Evolutionary conservation across 257 asterid genomes (phyloP).

Genomic region (Penstemon eatonii): DNA sequence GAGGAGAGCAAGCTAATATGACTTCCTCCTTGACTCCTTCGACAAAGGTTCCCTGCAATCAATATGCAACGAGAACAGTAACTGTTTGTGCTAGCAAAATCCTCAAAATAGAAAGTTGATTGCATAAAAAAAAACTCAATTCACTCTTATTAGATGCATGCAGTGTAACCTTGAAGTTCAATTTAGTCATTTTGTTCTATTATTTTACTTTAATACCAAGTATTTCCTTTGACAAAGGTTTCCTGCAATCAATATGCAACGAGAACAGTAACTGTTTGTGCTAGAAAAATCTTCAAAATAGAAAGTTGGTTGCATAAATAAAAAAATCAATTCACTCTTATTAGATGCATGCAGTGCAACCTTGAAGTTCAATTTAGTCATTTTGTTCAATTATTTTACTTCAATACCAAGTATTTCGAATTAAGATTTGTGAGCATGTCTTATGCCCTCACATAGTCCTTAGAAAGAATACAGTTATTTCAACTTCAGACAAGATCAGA

Average conservation of each 20-base stretch:
- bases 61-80: too few species aligned
- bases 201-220: too few species aligned
- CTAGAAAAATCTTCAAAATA: conserved; percentile 12
- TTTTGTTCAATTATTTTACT: neutral
- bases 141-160: too few species aligned
- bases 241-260: conserved; percentile 54
- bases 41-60: too few species aligned
- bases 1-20: conserved; percentile 39
- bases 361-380: conserved; percentile 11
- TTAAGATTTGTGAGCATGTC: too few species aligned
- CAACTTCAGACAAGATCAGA: neutral
- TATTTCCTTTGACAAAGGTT: too few species aligned
- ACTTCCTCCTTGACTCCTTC: conserved; percentile 99
- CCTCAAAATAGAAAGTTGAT: too few species aligned
- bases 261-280: conserved; percentile 6
- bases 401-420: neutral
- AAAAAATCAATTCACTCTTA: neutral
- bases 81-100: too few species aligned
- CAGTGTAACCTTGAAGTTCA: too few species aligned
- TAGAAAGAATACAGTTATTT: neutral
- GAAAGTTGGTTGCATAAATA: conserved; percentile 1
- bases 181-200: too few species aligned
- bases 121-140: too few species aligned
- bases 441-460: neutral
- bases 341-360: neutral